Conservation (phyloP, 164 flowering plant genomes). For the Liquidambar formosana region DNA sequence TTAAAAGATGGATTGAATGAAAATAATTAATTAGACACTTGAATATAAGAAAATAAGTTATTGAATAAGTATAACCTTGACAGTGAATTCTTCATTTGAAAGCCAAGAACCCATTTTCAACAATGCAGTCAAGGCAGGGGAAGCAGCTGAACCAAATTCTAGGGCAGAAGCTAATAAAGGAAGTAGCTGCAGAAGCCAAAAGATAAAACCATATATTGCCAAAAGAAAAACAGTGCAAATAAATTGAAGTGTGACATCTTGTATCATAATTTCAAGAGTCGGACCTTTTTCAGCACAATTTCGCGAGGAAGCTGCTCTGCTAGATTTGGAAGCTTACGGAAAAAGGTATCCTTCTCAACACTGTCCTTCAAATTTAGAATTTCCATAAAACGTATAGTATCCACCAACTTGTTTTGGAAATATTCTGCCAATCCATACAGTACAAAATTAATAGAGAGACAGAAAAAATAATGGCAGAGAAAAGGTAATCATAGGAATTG, state of each 20-base stretch:
- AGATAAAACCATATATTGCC: constrained; percentile 1
- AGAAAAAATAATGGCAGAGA: too few relatives aligned
- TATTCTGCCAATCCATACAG: constrained; percentile 62
- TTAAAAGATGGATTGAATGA: not conserved
- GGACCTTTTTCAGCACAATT: constrained; percentile 91
- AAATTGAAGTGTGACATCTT: not conserved
- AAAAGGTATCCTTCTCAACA: constrained; percentile 95
- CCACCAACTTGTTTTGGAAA: constrained; percentile 97
- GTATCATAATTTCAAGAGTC: not conserved
- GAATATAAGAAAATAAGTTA: not conserved
- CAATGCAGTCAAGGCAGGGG: constrained; percentile 93
- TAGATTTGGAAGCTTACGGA: constrained; percentile 93
- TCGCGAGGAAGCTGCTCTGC: constrained; percentile 99
- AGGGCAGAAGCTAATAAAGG: constrained; percentile 92
- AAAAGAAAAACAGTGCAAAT: not conserved
- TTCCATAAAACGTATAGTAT: constrained; percentile 98
- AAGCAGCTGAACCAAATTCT: constrained; percentile 98
- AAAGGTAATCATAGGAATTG: too few relatives aligned
- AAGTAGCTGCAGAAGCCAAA: constrained; percentile 60
- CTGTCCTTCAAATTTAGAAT: constrained; percentile 92
- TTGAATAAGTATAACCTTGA: constrained; percentile 52
- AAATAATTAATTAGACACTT: not conserved
- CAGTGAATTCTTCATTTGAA: constrained; percentile 74
- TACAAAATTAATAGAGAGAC: constrained; percentile 7
- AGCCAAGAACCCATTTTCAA: constrained; percentile 98